These are phyloP conservation scores for Batkoa obscura DNA, from an alignment of 371 early-diverging fungal species.

Conservation along the genomic window DNA sequence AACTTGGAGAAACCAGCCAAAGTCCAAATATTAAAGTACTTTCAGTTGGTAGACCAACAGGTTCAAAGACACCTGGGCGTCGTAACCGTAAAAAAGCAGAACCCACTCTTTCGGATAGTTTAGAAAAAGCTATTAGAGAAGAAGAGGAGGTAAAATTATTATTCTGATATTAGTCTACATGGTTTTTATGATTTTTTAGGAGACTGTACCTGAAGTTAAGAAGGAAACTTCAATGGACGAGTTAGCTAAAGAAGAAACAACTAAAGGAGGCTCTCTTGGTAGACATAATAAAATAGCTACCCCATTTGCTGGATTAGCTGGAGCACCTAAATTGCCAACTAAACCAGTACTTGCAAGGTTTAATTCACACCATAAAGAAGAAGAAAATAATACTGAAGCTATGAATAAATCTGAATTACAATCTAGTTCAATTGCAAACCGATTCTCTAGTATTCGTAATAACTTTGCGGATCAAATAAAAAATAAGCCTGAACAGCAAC, in stretches of 20 bases:
- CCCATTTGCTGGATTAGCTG: neutral
- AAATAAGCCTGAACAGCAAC: neutral
- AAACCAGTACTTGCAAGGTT: slow-evolving; percentile 1
- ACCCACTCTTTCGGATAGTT: neutral
- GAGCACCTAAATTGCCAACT: neutral
- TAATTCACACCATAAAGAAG: neutral
- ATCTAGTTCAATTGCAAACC: neutral
- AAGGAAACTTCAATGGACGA: no score
- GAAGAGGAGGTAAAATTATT: neutral
- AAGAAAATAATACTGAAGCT: neutral
- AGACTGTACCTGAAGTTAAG: neutral
- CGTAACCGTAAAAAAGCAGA: no score
- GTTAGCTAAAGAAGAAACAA: no score
- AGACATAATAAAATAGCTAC: neutral
- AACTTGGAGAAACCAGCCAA: neutral
- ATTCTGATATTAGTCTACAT: no score
- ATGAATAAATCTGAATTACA: no score
- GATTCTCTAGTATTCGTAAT: neutral
- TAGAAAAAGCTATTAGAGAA: neutral
- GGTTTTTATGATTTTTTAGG: neutral
- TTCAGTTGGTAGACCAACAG: neutral
- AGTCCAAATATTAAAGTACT: neutral
- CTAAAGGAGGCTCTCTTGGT: neutral
- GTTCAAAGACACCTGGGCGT: neutral
- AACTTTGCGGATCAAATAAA: neutral